phyloP scores from a whole-genome alignment of 257 asterid species.

The Plectranthus barbatus region DNA sequence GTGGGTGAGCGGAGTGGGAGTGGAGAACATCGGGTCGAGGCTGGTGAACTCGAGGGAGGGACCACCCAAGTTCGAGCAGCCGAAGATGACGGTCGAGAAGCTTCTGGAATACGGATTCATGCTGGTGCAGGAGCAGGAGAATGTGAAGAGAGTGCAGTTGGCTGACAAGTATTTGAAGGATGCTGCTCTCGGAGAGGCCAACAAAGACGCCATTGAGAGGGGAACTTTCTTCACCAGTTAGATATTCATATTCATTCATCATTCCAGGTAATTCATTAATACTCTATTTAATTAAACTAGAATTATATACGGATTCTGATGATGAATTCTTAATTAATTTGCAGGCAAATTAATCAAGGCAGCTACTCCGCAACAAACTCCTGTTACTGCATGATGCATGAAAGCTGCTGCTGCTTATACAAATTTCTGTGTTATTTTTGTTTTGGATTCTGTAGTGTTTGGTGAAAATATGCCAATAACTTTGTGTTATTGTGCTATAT shows the following conservation, averaged over 20 bases:
- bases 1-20: slow-evolving; percentile 42
- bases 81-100: slow-evolving; percentile 45
- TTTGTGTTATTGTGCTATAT: slow-evolving; percentile 6
- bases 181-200: slow-evolving; percentile 65
- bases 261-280: too few relatives aligned
- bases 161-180: slow-evolving; percentile 38
- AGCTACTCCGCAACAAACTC: too few relatives aligned
- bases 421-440: too few relatives aligned
- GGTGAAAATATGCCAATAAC: slow-evolving; percentile 1
- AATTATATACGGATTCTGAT: too few relatives aligned
- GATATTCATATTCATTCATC: too few relatives aligned
- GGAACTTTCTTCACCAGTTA: slow-evolving; percentile 32
- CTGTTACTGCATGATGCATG: too few relatives aligned
- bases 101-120: slow-evolving; percentile 42
- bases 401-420: too few relatives aligned
- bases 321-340: too few relatives aligned
- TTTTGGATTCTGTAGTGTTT: background rate
- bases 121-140: slow-evolving; percentile 53
- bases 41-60: slow-evolving; percentile 46
- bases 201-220: slow-evolving; percentile 37
- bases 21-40: slow-evolving; percentile 35
- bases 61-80: slow-evolving; percentile 46
- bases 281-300: too few relatives aligned
- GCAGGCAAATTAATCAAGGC: too few relatives aligned
- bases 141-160: slow-evolving; percentile 60